A percentile compares a stretch with the other conserved stretches of the same genome.
Conservation (phyloP, 2,329 filamentous ascomycete species). For the Talaromyces sp. region DNA sequence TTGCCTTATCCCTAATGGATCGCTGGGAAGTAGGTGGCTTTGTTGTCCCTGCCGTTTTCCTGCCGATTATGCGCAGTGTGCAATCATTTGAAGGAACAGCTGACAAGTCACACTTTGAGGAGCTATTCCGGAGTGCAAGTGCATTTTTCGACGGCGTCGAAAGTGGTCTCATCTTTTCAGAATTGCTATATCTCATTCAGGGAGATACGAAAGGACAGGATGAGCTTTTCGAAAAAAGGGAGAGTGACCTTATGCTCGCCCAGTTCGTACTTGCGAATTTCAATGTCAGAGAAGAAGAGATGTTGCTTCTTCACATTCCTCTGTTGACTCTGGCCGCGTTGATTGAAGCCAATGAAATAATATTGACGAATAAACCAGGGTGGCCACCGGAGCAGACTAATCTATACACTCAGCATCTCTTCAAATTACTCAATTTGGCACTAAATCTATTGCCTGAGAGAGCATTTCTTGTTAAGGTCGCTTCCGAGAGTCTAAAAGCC, state of each 20-base stretch:
- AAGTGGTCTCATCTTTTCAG: conserved; percentile 85
- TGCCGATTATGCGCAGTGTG: conserved; percentile 78
- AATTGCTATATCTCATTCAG: conserved; percentile 66
- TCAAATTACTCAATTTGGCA: conserved; percentile 29
- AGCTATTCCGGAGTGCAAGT: conserved; percentile 88
- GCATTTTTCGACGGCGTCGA: conserved; percentile 98
- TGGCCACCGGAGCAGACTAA: conserved; percentile 21
- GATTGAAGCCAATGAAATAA: conserved; percentile 42
- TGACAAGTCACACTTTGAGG: conserved; percentile 69
- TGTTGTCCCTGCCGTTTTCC: conserved; percentile 82
- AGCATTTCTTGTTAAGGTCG: conserved; percentile 48
- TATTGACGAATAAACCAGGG: conserved; percentile 18
- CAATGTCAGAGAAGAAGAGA: conserved; percentile 93
- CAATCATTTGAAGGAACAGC: conserved; percentile 67
- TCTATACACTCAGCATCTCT: conserved; percentile 26
- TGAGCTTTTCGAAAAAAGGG: conserved; percentile 45
- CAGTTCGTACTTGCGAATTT: conserved; percentile 82
- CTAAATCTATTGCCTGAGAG: conserved; percentile 46
- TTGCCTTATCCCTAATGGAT: conserved; percentile 95
- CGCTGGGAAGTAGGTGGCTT: conserved; percentile 93
- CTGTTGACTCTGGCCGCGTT: conserved; percentile 66
- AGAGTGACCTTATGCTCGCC: conserved; percentile 67
- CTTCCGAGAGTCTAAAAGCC: conserved; percentile 24
- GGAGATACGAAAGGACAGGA: conserved; percentile 51
- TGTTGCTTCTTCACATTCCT: conserved; percentile 82